Conservation (phyloP, 2,329 filamentous ascomycete genomes). For the Lachnellula cervina region DNA sequence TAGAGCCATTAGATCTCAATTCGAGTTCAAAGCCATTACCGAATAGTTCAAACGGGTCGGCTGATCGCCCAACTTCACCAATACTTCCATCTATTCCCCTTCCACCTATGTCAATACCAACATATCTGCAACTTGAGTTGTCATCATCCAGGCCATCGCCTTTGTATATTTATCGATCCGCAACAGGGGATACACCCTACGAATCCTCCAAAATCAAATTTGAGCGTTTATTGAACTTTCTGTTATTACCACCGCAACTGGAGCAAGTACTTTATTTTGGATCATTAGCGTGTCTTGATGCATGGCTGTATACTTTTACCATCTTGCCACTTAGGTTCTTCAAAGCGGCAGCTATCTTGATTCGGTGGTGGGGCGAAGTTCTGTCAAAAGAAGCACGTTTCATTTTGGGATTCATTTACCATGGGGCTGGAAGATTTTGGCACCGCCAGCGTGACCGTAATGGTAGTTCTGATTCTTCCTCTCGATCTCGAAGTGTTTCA, state of each 20-base stretch:
- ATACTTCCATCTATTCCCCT: conserved; percentile 54
- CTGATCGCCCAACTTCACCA: conserved; percentile 23
- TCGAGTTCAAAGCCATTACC: conserved; percentile 8
- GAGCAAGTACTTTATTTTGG: conserved; percentile 86
- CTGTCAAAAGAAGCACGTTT: conserved; percentile 67
- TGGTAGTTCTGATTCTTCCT: conserved; percentile 28
- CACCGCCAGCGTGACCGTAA: conserved; percentile 46
- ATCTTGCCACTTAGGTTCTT: conserved; percentile 86
- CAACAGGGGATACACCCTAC: conserved; percentile 62
- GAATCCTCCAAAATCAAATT: conserved; percentile 92
- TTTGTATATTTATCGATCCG: conserved; percentile 59
- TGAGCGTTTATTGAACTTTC: conserved; percentile 82
- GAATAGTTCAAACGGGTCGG: conserved; percentile 6
- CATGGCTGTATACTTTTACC: conserved; percentile 95
- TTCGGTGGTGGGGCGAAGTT: conserved; percentile 72
- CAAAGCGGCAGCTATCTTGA: conserved; percentile 71
- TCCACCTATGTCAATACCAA: conserved; percentile 62
- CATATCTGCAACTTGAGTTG: conserved; percentile 60
- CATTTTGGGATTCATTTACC: conserved; percentile 71
- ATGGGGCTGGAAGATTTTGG: conserved; percentile 77
- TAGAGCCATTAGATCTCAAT: conserved; percentile 27
- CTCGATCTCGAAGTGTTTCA: conserved; percentile 27
- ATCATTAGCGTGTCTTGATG: conserved; percentile 83
- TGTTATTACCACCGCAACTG: conserved; percentile 74
- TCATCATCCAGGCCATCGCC: conserved; percentile 58